These are phyloP conservation scores for Pythium dissimile DNA, from an alignment of 352 stramenopile genomes.

Conservation along the genomic window DNA sequence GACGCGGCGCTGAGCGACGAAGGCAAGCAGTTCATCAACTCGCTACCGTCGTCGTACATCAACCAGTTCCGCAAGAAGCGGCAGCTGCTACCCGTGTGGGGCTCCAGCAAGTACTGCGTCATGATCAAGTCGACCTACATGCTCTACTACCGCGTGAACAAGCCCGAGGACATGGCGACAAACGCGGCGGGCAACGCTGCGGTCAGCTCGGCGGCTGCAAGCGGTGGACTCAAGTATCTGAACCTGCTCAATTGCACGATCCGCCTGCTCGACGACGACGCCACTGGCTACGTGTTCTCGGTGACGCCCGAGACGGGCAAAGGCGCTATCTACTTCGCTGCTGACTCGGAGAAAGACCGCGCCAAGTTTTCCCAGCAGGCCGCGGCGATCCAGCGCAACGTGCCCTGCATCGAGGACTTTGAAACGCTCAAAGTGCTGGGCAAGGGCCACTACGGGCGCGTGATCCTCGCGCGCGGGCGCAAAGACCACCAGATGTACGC, in stretches of 20 bases:
- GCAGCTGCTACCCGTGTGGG: constrained; percentile 78
- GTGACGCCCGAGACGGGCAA: constrained; percentile 67
- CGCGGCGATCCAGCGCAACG: constrained; percentile 48
- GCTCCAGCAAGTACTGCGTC: constrained; percentile 80
- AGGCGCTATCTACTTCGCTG: constrained; percentile 67
- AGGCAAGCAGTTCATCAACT: constrained; percentile 81
- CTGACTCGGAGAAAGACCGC: constrained; percentile 82
- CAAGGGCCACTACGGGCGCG: constrained; percentile 80
- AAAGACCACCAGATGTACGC: constrained; percentile 63
- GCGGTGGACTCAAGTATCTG: constrained; percentile 58
- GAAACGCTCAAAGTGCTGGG: constrained; percentile 80
- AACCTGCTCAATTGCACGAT: constrained; percentile 76
- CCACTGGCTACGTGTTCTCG: constrained; percentile 70
- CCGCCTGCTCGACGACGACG: constrained; percentile 72
- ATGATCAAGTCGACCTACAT: constrained; percentile 88
- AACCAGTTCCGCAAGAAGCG: constrained; percentile 84
- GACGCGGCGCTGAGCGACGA: constrained; percentile 71
- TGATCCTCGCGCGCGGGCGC: constrained; percentile 55
- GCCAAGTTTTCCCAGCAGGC: constrained; percentile 68
- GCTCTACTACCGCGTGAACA: constrained; percentile 78
- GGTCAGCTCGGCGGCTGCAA: background rate
- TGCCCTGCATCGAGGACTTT: constrained; percentile 61
- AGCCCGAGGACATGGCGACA: constrained; percentile 35
- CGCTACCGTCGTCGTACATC: constrained; percentile 77
- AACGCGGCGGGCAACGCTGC: constrained; percentile 2